A percentile compares a stretch with the other conserved stretches of the same genome.
Evolutionary conservation across 805 yeast species (phyloP).

Genomic region (Kregervanrija pseudodelftensis): DNA sequence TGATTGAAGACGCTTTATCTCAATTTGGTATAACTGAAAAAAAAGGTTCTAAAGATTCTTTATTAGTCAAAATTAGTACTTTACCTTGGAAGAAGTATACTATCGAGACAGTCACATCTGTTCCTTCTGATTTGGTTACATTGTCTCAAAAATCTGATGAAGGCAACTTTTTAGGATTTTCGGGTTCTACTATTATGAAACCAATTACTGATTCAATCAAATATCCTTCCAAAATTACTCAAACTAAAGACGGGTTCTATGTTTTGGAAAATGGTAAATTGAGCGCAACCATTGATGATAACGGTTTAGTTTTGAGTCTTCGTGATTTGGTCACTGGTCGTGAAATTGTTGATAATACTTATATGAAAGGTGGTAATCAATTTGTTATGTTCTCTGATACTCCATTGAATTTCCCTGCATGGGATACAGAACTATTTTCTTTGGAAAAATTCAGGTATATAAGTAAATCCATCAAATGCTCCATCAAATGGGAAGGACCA

Average conservation of each 20-base stretch:
- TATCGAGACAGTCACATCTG: constrained; percentile 29
- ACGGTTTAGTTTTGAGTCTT: constrained; percentile 55
- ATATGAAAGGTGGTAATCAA: constrained; percentile 67
- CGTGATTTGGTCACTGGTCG: constrained; percentile 50
- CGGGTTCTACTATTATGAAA: constrained; percentile 17
- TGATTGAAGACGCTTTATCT: constrained; percentile 41
- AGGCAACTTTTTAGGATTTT: constrained; percentile 13
- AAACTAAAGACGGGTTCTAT: constrained; percentile 32
- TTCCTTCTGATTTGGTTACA: constrained; percentile 3
- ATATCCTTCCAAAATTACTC: constrained; percentile 43
- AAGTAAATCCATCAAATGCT: constrained; percentile 31
- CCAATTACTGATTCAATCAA: constrained; percentile 22
- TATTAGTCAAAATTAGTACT: constrained; percentile 39
- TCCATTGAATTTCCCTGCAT: constrained; percentile 88
- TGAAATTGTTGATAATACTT: constrained; percentile 57
- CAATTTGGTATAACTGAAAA: constrained; percentile 7
- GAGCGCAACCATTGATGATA: constrained; percentile 43
- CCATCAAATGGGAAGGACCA: constrained; percentile 43
- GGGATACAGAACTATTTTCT: constrained; percentile 95
- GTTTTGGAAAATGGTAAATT: constrained; percentile 56
- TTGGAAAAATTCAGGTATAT: constrained; percentile 61
- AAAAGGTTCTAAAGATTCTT: constrained; percentile 11
- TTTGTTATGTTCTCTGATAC: constrained; percentile 80
- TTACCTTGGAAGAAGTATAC: constrained; percentile 57
- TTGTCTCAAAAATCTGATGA: constrained; percentile 10